Evolutionary conservation across 2,329 filamentous ascomycete genomes (phyloP).

Genomic region (Cladosporium sp.): DNA sequence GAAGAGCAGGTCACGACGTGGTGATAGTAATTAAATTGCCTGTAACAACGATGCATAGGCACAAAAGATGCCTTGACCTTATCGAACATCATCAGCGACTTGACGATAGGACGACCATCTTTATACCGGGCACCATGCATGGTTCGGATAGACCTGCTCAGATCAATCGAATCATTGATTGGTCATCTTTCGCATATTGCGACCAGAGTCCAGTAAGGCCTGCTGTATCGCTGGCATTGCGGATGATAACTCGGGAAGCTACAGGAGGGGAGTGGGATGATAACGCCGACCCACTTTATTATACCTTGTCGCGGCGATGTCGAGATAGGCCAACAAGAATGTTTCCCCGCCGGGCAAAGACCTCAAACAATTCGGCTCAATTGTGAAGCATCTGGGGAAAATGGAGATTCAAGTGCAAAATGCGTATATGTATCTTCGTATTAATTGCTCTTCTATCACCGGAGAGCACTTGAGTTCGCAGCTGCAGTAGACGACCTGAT

Average conservation of each 20-base stretch:
- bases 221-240: not conserved
- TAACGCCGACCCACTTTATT: conserved; percentile 11
- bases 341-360: not conserved
- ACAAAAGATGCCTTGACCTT: not conserved
- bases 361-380: not conserved
- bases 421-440: not conserved
- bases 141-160: not conserved
- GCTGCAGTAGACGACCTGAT: not conserved
- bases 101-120: not conserved
- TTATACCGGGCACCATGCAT: not conserved
- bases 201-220: no score
- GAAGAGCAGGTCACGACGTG: not conserved
- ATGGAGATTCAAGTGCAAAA: not conserved
- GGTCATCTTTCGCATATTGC: not conserved
- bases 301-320: conserved; percentile 5
- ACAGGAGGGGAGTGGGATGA: not conserved
- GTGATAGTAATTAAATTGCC: no score
- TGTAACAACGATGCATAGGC: not conserved
- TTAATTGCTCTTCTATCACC: not conserved
- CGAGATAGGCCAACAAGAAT: conserved; percentile 6
- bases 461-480: not conserved
- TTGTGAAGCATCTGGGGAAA: not conserved
- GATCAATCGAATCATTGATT: not conserved
- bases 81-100: not conserved
- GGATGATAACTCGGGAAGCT: not conserved